Percentiles rank a stretch among this genome's conserved stretches.
Conservation (phyloP, 371 early-diverging fungal genomes). For the Mortierella polycephala region DNA sequence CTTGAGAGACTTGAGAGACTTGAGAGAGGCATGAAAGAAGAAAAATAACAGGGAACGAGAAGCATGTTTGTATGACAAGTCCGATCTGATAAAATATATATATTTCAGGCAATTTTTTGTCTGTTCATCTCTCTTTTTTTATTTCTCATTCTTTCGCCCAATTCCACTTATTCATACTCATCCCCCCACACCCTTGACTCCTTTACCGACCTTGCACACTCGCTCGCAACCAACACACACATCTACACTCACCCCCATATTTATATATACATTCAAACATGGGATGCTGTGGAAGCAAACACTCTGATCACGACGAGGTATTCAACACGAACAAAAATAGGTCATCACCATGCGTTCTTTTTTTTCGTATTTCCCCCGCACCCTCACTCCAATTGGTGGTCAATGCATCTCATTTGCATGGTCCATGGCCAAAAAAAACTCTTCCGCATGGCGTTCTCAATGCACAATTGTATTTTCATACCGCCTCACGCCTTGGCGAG, state of each 20-base stretch:
- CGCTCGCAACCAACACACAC: neutral
- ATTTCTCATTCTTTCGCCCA: neutral
- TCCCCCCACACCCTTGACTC: neutral
- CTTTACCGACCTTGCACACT: neutral
- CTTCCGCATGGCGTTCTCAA: too few relatives aligned
- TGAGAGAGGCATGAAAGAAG: too few relatives aligned
- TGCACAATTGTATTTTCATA: too few relatives aligned
- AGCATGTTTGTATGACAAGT: too few relatives aligned
- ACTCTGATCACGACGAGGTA: conserved; percentile 47
- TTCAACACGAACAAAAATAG: neutral
- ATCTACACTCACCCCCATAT: neutral
- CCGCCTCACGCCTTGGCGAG: too few relatives aligned
- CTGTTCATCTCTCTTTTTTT: neutral
- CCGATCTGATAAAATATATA: too few relatives aligned
- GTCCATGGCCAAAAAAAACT: too few relatives aligned
- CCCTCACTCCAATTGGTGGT: neutral
- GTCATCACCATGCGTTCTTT: neutral
- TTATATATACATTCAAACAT: conserved; percentile 16
- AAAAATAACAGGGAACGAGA: too few relatives aligned
- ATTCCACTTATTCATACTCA: neutral
- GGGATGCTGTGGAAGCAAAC: conserved; percentile 52
- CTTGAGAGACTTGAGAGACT: too few relatives aligned
- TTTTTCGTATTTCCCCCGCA: neutral
- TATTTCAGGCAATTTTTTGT: too few relatives aligned
- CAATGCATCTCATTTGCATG: neutral